Base-by-base conservation (phyloP, 345 rosid species). In the Euclidium syriacum region DNA sequence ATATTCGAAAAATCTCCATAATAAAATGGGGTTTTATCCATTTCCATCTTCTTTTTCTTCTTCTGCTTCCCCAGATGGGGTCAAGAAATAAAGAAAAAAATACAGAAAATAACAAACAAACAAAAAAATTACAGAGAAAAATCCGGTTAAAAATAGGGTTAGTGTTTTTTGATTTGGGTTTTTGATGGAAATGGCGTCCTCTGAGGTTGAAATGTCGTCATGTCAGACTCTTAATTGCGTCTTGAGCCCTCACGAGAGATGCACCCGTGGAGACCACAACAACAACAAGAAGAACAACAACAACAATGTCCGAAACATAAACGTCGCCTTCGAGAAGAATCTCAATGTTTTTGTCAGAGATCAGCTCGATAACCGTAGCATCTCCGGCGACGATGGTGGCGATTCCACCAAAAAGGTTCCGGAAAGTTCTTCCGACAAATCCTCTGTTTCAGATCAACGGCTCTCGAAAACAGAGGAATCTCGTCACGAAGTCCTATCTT, bases 261-360 rank as follows among this genome's bases (percentile, higher is more conserved):
- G 73, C 73, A 57, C 44, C 52, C 69, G 70, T 46, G 79, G 80
- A 20, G 72, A 51, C 70, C 73, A 63, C 41, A 68, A 67, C 15
- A 70, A 36, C 7, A 50, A 52, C 17, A 52, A 52, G 1, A 67
- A 39, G 7, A 66, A 14, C 1, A 68, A 50, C 29, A 68, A 33
- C 8, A 69, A 71, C 70, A 64, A 75, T 62, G 78, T 60, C 26
- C 71, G 73, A 59, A 73, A 79, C 5, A 52, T 77, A 9, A 71
- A 65, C 2, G 71, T 80, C 10, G 77, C 75, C 1, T 83, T 83
- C 39, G 76, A 85, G 67, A 87, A 72, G 71, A 85, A 85, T 67
- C 81, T 87, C 29, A 78, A 84, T 40, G 83, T 75, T 19, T 58
- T 88, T 72, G 84, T 86, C 12, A 66, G 85, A 65, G 95, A 79